These are phyloP conservation scores for Pezicula neosporulosa DNA, from an alignment of 2,329 filamentous ascomycete genomes.

Conservation along the genomic window DNA sequence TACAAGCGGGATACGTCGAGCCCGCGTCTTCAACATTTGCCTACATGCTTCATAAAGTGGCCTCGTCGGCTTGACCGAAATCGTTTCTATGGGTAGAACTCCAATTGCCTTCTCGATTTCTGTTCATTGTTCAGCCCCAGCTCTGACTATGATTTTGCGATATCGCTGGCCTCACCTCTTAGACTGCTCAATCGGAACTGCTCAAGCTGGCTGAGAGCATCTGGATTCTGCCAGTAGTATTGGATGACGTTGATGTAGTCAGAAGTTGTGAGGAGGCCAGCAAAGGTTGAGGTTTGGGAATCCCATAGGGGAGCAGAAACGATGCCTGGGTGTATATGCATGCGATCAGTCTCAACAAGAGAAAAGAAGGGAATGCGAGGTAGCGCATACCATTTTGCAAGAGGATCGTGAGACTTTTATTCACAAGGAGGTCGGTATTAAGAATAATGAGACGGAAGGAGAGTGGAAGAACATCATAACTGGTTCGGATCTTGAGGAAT, in stretches of 20 bases:
- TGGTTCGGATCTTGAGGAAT: slow-evolving; percentile 93
- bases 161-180: slow-evolving; percentile 57
- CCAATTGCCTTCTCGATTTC: slow-evolving; percentile 95
- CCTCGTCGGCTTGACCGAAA: slow-evolving; percentile 88
- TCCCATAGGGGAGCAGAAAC: slow-evolving; percentile 98
- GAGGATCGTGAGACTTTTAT: slow-evolving; percentile 93
- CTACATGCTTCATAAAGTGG: slow-evolving; percentile 94
- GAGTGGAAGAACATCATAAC: slow-evolving; percentile 94
- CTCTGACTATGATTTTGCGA: slow-evolving; percentile 1
- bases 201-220: slow-evolving; percentile 84
- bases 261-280: slow-evolving; percentile 88
- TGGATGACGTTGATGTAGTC: slow-evolving; percentile 99
- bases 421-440: slow-evolving; percentile 91
- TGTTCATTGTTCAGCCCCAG: slow-evolving; percentile 34
- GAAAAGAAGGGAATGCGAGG: slow-evolving; percentile 3
- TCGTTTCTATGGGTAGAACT: slow-evolving; percentile 85
- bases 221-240: slow-evolving; percentile 97
- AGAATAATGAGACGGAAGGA: slow-evolving; percentile 95
- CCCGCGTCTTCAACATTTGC: slow-evolving; percentile 89
- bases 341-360: slow-evolving; percentile 3
- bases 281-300: slow-evolving; percentile 87
- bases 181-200: slow-evolving; percentile 91
- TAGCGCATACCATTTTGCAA: slow-evolving; percentile 79
- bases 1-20: slow-evolving; percentile 88
- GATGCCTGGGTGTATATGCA: slow-evolving; percentile 61